A percentile compares a stretch with the other conserved stretches of the same genome.
Conservation (phyloP, 352 stramenopile genomes). For the Halophytophthora batemanensis region DNA sequence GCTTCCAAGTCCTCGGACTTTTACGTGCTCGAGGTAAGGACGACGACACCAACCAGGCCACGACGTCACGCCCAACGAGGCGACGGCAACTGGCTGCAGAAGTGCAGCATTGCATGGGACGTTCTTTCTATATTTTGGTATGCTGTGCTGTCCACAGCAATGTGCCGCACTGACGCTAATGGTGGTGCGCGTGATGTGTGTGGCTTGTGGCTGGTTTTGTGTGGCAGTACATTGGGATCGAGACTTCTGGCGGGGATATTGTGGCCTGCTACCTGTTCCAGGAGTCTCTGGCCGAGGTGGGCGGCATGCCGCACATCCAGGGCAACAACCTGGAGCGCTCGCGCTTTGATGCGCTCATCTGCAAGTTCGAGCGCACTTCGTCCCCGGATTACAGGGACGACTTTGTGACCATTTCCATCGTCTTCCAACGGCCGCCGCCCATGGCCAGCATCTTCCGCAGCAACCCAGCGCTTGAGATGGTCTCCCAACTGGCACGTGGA, state of each 20-base stretch:
- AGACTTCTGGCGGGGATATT: slow-evolving; percentile 70
- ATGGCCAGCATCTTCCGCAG: slow-evolving; percentile 81
- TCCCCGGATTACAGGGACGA: slow-evolving; percentile 67
- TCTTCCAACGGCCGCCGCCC: slow-evolving; percentile 78
- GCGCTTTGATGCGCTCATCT: slow-evolving; percentile 82
- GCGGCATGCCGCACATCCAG: slow-evolving; percentile 79
- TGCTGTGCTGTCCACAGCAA: not conserved
- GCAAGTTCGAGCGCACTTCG: slow-evolving; percentile 78
- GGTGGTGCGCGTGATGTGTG: slow-evolving; percentile 2
- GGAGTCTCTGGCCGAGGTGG: slow-evolving; percentile 78
- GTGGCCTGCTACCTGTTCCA: slow-evolving; percentile 85
- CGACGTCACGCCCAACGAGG: slow-evolving; percentile 12
- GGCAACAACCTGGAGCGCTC: slow-evolving; percentile 77
- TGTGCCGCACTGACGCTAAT: too few species aligned
- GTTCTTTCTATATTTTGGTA: slow-evolving; percentile 22
- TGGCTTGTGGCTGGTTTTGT: slow-evolving; percentile 6
- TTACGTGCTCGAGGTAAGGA: slow-evolving; percentile 70
- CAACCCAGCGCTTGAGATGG: slow-evolving; percentile 83
- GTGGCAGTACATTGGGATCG: slow-evolving; percentile 77
- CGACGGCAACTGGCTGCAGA: slow-evolving; percentile 4
- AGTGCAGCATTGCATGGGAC: too few species aligned
- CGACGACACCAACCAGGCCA: not conserved
- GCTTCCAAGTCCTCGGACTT: slow-evolving; percentile 83
- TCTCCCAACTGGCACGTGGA: slow-evolving; percentile 73
- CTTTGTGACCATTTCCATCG: slow-evolving; percentile 79